Conservation (phyloP, 164 flowering plant species). For the Akebia trifoliata region DNA sequence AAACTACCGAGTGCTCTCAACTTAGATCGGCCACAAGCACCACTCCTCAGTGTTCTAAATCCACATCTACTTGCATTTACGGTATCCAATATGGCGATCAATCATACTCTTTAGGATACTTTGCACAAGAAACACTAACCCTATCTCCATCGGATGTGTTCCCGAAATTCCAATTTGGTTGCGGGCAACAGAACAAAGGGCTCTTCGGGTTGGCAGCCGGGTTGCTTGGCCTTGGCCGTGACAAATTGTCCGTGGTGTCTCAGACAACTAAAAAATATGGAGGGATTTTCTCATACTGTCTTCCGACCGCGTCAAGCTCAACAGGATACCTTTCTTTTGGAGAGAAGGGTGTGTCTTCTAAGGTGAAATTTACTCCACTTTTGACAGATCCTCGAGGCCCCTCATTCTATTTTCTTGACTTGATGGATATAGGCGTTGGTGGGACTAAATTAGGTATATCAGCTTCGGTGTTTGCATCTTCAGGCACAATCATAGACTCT, state of each 20-base stretch:
- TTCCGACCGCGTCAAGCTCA: slow-evolving; percentile 37
- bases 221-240: slow-evolving; percentile 35
- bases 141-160: too few species aligned
- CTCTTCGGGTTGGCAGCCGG: slow-evolving; percentile 36
- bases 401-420: slow-evolving; percentile 26
- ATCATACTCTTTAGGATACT: too few species aligned
- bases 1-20: slow-evolving; percentile 19
- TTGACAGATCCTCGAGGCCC: slow-evolving; percentile 9
- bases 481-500: slow-evolving; percentile 6
- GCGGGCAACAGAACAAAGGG: slow-evolving; percentile 37
- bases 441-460: slow-evolving; percentile 9
- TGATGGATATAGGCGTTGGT: slow-evolving; percentile 24
- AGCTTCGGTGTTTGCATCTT: neutral
- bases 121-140: too few species aligned
- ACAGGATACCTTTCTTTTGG: slow-evolving; percentile 47
- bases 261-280: slow-evolving; percentile 28
- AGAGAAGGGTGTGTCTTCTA: neutral
- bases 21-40: slow-evolving; percentile 18
- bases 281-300: slow-evolving; percentile 49
- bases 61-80: slow-evolving; percentile 30
- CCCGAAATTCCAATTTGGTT: too few species aligned
- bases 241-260: slow-evolving; percentile 26
- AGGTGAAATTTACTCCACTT: too few species aligned
- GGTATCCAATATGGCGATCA: slow-evolving; percentile 28
- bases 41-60: slow-evolving; percentile 20